Base-by-base conservation (phyloP, 2,329 filamentous ascomycete genomes). In the Aspergillus japonicus region DNA sequence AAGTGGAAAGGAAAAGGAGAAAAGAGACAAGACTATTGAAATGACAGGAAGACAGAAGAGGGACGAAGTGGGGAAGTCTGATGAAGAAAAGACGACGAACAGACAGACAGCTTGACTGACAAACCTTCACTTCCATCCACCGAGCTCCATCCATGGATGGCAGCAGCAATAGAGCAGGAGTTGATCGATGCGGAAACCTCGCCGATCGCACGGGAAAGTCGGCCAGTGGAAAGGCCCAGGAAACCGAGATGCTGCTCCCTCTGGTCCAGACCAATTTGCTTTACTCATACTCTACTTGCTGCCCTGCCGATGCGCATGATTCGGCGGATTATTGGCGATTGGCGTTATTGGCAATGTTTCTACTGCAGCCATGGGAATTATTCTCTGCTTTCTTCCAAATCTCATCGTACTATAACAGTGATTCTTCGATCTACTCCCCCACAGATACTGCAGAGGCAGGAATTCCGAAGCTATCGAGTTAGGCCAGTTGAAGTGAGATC, bases 141-240 rank as follows among this genome's bases (percentile, higher is more conserved):
- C 35, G 31, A 47, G 53, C 26, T 55, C 53, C 47, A 47, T 55
- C 44, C 51, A 42, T 24, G 33, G 26, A 42, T 42, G 42, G 51
- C 51, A 53, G 51, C 49, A 24, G 33, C 16, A 35, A n/a, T 7
- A 35, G 21, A 53, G 35, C 33, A 42, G 31, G 53, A 55, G 42
- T 44, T 39, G 48, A 56, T 50, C 54, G 47, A 56, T 56, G 54
- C 47, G 54, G 54, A n/a, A 53, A 19, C 49, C 42, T 24, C 33
- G 59, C 59, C 55, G 59, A 61, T 58, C 59, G 59, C 55, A 55
- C 55, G 56, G 59, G 51, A 58, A 35, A 55, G 21, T 47, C 39
- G n/a, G 33, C 50, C 31, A 53, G 50, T 54, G 51, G 56, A 50
- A 48, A 55, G 16, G 12, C 16, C 39, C 39, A 44, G 19, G 39